These are phyloP conservation scores for Macrotyloma uniflorum DNA, from an alignment of 306 rosid species.

Conservation along the genomic window DNA sequence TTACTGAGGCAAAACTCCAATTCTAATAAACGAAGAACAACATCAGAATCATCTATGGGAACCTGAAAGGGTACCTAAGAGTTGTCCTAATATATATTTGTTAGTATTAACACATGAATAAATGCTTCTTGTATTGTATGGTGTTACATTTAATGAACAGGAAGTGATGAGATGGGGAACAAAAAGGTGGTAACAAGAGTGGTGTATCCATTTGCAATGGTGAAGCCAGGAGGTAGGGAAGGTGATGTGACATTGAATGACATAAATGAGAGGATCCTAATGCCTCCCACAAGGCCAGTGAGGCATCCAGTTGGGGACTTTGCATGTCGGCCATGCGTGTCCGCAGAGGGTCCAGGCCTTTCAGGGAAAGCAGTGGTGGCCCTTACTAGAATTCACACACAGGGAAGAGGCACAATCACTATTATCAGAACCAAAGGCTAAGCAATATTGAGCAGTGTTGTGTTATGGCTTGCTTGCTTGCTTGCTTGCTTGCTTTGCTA, in stretches of 20 bases:
- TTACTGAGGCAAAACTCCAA: not conserved
- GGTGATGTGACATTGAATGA: constrained; percentile 93
- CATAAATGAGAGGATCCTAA: constrained; percentile 85
- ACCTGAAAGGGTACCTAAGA: not conserved
- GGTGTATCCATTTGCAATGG: constrained; percentile 91
- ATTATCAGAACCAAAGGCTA: constrained; percentile 93
- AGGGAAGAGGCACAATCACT: constrained; percentile 92
- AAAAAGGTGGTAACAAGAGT: constrained; percentile 46
- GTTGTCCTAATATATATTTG: not conserved
- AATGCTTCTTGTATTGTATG: not conserved
- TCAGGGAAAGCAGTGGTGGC: constrained; percentile 98
- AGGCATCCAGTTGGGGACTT: constrained; percentile 95
- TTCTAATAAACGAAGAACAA: not conserved
- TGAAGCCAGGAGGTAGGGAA: constrained; percentile 91
- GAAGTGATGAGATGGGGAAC: constrained; percentile 28
- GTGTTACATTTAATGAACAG: constrained; percentile 22
- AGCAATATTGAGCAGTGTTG: not conserved
- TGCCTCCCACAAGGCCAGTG: constrained; percentile 89
- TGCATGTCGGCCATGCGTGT: constrained; percentile 94
- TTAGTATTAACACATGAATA: not conserved
- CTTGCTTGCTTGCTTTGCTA: not conserved
- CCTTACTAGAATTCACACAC: constrained; percentile 88
- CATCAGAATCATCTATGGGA: not conserved
- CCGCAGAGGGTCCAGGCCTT: constrained; percentile 77
- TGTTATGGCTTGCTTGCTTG: not conserved